These are phyloP conservation scores for Spiromastix sp. DNA, from an alignment of 2,329 filamentous ascomycete species.

Conservation along the genomic window DNA sequence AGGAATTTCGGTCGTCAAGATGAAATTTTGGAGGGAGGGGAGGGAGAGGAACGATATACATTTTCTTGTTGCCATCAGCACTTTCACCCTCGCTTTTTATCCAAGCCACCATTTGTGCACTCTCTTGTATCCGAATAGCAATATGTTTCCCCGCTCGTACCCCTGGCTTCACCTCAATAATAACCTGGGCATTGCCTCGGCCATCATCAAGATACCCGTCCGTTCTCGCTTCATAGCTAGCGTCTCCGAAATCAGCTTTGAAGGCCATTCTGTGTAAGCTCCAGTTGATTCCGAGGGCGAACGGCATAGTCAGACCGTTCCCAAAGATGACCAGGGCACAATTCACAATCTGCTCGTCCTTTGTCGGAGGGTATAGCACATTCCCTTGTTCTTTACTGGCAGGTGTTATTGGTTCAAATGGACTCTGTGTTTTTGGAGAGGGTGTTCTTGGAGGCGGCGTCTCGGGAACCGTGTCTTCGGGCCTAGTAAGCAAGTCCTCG, in stretches of 20 bases:
- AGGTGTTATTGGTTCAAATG: constrained; percentile 5
- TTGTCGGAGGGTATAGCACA: constrained; percentile 8
- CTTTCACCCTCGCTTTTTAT: no score
- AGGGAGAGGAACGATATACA: no score
- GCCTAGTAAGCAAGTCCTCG: constrained; percentile 1
- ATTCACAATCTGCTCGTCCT: constrained; percentile 16
- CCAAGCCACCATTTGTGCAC: constrained; percentile 11
- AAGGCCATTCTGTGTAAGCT: constrained; percentile 9
- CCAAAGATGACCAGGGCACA: constrained; percentile 11
- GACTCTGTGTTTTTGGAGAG: constrained; percentile 2
- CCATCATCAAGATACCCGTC: constrained; percentile 14
- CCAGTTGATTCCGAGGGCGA: constrained; percentile 7
- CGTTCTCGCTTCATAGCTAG: constrained; percentile 11
- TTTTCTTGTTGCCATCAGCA: no score
- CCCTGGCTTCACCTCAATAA: no score
- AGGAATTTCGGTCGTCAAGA: no score
- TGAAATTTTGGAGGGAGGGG: no score
- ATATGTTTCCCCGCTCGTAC: constrained; percentile 1
- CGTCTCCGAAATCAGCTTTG: constrained; percentile 7
- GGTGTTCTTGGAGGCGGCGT: no score
- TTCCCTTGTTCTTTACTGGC: constrained; percentile 7
- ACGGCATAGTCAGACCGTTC: constrained; percentile 10
- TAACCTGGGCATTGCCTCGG: no score
- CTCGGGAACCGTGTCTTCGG: no score
- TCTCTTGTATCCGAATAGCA: constrained; percentile 12